Evolutionary conservation across 1,284 basidiomycete species (phyloP).

Genomic region (Phylloporus sp.): DNA sequence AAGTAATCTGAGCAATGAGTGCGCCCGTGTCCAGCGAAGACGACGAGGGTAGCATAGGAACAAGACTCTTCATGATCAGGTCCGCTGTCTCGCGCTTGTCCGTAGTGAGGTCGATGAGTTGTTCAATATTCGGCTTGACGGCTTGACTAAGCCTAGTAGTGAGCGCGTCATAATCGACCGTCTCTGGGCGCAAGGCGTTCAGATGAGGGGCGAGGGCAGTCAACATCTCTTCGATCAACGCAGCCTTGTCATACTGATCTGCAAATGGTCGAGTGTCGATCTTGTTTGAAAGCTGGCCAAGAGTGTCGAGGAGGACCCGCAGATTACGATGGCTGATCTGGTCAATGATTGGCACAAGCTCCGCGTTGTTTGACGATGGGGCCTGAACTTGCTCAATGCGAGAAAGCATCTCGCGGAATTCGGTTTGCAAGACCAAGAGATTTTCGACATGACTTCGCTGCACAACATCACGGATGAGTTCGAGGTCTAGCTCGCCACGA

Average conservation of each 20-base stretch:
- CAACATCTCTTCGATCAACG: slow-evolving; percentile 66
- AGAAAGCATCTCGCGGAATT: slow-evolving; percentile 57
- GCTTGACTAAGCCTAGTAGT: slow-evolving; percentile 79
- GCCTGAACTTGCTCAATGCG: slow-evolving; percentile 44
- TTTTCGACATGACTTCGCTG: slow-evolving; percentile 72
- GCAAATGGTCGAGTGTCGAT: slow-evolving; percentile 57
- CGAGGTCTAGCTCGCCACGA: slow-evolving; percentile 78
- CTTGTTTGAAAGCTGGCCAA: slow-evolving; percentile 67
- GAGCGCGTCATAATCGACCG: slow-evolving; percentile 78
- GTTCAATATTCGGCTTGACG: slow-evolving; percentile 85
- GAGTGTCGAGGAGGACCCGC: slow-evolving; percentile 63
- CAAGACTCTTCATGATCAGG: slow-evolving; percentile 77
- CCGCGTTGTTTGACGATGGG: slow-evolving; percentile 30
- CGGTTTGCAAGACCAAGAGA: slow-evolving; percentile 62
- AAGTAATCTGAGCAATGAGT: slow-evolving; percentile 64
- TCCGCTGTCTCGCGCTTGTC: slow-evolving; percentile 86
- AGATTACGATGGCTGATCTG: slow-evolving; percentile 63
- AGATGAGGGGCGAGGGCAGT: slow-evolving; percentile 68
- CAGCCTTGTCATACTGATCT: slow-evolving; percentile 56
- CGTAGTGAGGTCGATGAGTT: slow-evolving; percentile 84
- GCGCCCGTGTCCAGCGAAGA: slow-evolving; percentile 61
- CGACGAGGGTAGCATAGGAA: slow-evolving; percentile 66
- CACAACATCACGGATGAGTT: slow-evolving; percentile 73
- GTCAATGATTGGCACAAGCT: slow-evolving; percentile 57
- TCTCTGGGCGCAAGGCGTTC: slow-evolving; percentile 62